Evolutionary conservation across 1,284 basidiomycete genomes (phyloP), one percentile per base, ranked within the genome.

Genomic region (Cystobasidiaceae sp.): DNA sequence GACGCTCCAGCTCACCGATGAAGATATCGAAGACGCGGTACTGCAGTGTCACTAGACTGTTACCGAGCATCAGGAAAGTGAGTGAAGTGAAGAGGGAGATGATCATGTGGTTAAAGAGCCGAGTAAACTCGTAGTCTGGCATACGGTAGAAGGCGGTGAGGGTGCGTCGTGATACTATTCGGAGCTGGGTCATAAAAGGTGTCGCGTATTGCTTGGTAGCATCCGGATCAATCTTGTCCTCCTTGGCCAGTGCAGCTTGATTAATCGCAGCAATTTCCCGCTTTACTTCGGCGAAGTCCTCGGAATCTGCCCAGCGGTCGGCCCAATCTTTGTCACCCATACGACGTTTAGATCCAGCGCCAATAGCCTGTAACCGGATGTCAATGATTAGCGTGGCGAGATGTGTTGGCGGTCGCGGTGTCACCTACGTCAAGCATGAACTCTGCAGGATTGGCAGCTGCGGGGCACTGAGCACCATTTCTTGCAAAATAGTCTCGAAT

Each of bases 111-210:
- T 75, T 74, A 76, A 91, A 90, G 46, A 93, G 80, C 54, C 91
- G 84, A 49, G 86, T 91, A 80, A 88, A 89, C 64, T 80, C 78
- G 74, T 90, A 91, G 69, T 92, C 85, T 0, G 88, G 85, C 15
- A 85, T 89, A 64, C 92, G 81, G 88, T 88, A 93, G 32, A 92
- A 81, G 2, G 89, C 85, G 25, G 81, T 75, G 74, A 86, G 86
- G 74, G 92, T 91, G 54, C 93, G 82, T 34, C 79, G 69, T 15
- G 87, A 81, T 56, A 94, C 90, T 5, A 82, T 81, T 75, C 83
- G 82, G 71, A 96, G 79, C 77, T 97, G 93, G 74, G 86, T 87
- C 67, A 80, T 75, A 79, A 90, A 88, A 0, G 86, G 82, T 0
- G 90, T 89, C 0, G 91, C 79, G 71, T 79, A 75, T 69, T 69